phyloP scores from a whole-genome alignment of 1,284 basidiomycete species.

The Hypsizygus ulmarius region DNA sequence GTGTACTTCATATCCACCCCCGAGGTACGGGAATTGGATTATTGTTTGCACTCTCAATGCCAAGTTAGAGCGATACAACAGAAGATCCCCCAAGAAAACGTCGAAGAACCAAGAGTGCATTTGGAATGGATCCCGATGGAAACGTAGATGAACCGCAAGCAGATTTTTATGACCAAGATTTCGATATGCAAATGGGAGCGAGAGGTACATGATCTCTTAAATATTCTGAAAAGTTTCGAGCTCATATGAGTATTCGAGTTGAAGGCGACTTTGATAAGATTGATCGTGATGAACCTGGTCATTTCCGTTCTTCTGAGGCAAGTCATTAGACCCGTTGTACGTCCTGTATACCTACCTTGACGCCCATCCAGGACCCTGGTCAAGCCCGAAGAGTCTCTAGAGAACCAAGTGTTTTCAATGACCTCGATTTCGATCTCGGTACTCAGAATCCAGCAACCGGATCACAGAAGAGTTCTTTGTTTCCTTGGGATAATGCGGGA shows the following conservation, averaged over 20 bases:
- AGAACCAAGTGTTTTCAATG: conserved; percentile 44
- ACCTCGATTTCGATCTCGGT: conserved; percentile 44
- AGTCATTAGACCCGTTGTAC: conserved; percentile 2
- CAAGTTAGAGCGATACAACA: conserved; percentile 9
- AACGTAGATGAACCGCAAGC: not conserved
- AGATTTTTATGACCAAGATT: not conserved
- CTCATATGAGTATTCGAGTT: too few species aligned
- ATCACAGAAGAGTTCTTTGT: conserved; percentile 67
- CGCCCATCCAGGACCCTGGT: conserved; percentile 61
- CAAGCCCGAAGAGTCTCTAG: conserved; percentile 65
- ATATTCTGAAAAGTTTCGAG: too few species aligned
- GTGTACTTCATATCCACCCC: conserved; percentile 41
- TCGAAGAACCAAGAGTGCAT: conserved; percentile 26
- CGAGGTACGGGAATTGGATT: conserved; percentile 23
- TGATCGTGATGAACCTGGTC: conserved; percentile 1
- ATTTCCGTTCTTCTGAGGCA: conserved; percentile 64
- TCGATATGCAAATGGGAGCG: not conserved
- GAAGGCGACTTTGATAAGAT: too few species aligned
- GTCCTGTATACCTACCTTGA: conserved; percentile 13
- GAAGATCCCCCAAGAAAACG: conserved; percentile 41
- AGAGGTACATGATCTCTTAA: too few species aligned
- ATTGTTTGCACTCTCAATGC: not conserved
- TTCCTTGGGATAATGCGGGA: conserved; percentile 81
- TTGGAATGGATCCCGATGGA: too few species aligned
- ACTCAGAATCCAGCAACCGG: conserved; percentile 36